Evolutionary conservation across 2,329 filamentous ascomycete species (phyloP), one percentile per base, ranked within the genome.

Genomic region (Diaporthe amygdali): DNA sequence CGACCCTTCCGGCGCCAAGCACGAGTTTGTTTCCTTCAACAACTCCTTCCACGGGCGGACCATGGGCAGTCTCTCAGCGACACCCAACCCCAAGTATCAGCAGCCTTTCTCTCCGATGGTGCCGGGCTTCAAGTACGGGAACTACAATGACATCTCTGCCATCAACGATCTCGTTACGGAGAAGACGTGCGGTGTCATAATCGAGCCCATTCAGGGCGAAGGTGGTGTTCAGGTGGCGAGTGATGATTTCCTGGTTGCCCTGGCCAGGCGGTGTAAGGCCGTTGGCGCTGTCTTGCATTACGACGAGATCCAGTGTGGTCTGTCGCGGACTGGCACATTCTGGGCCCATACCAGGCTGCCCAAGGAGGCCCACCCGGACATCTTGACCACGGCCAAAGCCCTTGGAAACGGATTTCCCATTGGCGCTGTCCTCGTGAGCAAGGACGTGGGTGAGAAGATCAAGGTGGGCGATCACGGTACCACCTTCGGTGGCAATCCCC

Each of bases 31-130:
- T 66, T 97, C 94, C 20, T 99, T 98, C 86, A 85, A 94, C 77
- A 92, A 93, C 77, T 95, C 94, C 47, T 99, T 99, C 87, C 96
- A 99, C 82, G 96, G 96, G 76, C 92, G 96, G 71, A 98, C 96
- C 20, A 97, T 98, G 94, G 96, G 96, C 66, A 91, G 92, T 71
- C 85, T 99, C 54, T 97, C 94, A n/a, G 96, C 96, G 14, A 99
- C 96, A 6, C 96, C 95, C 59, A 99, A 98, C 84, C 94, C 95
- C 22, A 99, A 99, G 82, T 99, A 99, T 83, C 96, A 99, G 84
- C 90, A 92, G 76, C 96, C 96, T 0, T 99, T 99, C 79, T 87
- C 94, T 17, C 96, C 96, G 46, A 98, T 99, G 95, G 85, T 99
- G 1, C 96, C 96, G 0, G 96, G 96, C 2, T 98, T 97, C 85